Percentiles rank a stretch among this genome's conserved stretches.
Conservation (phyloP, 768 basidiomycete genomes). For the Scleroderma citrinum region DNA sequence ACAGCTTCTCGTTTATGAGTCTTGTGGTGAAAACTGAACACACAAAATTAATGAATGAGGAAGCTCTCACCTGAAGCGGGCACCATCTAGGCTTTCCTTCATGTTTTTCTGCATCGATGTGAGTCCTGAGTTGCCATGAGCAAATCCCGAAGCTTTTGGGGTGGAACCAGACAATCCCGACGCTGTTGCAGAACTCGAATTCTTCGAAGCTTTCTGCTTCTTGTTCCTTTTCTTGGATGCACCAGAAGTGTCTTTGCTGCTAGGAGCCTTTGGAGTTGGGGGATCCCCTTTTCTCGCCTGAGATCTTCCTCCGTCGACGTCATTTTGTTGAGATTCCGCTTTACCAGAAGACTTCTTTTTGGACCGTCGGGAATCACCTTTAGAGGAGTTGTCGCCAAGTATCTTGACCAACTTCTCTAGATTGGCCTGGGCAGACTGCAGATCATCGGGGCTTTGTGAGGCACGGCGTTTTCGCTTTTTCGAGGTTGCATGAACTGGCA, state of each 20-base stretch:
- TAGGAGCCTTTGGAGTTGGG: slow-evolving; percentile 7
- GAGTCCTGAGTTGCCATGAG: slow-evolving; percentile 30
- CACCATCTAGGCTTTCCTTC: slow-evolving; percentile 77
- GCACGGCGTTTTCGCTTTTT: slow-evolving; percentile 52
- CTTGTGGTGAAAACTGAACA: slow-evolving; percentile 34
- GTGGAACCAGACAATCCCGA: slow-evolving; percentile 18
- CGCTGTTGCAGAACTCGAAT: slow-evolving; percentile 6
- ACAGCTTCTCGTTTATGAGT: slow-evolving; percentile 88
- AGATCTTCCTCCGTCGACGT: neutral
- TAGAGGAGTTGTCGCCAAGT: slow-evolving; percentile 27
- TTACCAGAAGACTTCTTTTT: slow-evolving; percentile 13
- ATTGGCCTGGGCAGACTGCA: slow-evolving; percentile 41
- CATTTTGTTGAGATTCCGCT: slow-evolving; percentile 2
- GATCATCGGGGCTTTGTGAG: slow-evolving; percentile 32
- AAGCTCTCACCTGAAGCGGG: slow-evolving; percentile 68
- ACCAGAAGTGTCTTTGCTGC: slow-evolving; percentile 8
- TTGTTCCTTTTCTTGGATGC: slow-evolving; percentile 11
- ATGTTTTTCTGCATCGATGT: slow-evolving; percentile 74
- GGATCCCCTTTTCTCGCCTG: slow-evolving; percentile 3
- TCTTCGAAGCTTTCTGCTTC: slow-evolving; percentile 15
- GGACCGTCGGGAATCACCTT: slow-evolving; percentile 7
- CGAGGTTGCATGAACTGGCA: slow-evolving; percentile 28
- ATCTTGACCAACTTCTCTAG: slow-evolving; percentile 56
- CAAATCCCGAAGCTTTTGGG: slow-evolving; percentile 9
- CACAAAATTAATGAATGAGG: neutral